Base-by-base conservation (phyloP, 1,284 basidiomycete genomes). In the Naganishia sp. region DNA sequence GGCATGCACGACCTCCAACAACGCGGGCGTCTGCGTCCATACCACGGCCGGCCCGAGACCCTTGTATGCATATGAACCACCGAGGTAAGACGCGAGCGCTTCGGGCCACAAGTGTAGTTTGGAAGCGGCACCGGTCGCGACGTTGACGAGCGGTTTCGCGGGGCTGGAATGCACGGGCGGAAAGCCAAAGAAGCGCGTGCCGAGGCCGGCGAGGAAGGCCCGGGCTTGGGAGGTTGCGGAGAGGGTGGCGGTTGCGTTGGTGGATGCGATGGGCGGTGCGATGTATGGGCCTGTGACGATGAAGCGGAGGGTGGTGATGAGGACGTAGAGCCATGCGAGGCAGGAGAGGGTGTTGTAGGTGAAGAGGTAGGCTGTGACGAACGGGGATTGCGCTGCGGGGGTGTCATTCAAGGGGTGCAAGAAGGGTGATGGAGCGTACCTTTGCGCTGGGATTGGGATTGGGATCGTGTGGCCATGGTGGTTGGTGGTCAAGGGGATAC, bases 1-100 rank as follows among this genome's bases (percentile, higher is more conserved):
- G 46, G 88, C 87, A 76, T 99, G 96, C 1, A 90, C 69, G 31
- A 95, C 85, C 77, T 97, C 94, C 51, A 96, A 80, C 0, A 87
- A 72, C 0, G 94, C 94, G 51, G 86, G 84, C 28, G 85, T 90
- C 81, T 97, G 94, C 3, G 94, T 89, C 69, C 86, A 82, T 31
- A 87, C 85, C 1, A 89, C 88, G 49, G 82, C 79, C 7, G 78
- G 70, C 52, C 91, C 92, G 0, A 92, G 83, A 3, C 73, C 71
- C 39, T 74, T 66, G 66, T 73, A 77, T 56, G 75, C 68, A 69
- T 79, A 79, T n/a, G 71, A 52, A 78, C 83, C 52, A 74, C 74
- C 71, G 83, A 89, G 2, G 84, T 83, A 28, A 84, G 85, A 28
- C 78, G 81, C 1, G 85, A 80, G 23, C 35, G 35, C 35, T 39